Evolutionary conservation across 1,139 yeast genomes (phyloP).

Genomic region (Zygosaccharomyces pseudobailii): DNA sequence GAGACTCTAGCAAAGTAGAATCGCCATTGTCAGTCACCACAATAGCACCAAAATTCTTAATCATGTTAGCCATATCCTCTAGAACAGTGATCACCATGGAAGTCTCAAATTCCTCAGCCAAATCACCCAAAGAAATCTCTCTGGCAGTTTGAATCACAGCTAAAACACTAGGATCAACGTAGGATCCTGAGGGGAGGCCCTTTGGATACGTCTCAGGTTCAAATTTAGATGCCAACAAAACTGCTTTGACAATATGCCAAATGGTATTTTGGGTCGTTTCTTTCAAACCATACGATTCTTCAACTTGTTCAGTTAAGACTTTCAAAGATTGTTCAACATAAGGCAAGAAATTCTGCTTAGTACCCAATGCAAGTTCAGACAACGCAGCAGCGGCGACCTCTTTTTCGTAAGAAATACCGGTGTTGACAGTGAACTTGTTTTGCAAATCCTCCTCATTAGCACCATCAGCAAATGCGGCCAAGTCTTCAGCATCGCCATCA

Average conservation of each 20-base stretch:
- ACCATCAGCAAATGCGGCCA: slow-evolving; percentile 33
- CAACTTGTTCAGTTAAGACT: slow-evolving; percentile 66
- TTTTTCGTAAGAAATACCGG: slow-evolving; percentile 94
- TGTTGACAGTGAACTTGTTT: slow-evolving; percentile 76
- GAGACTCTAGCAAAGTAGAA: slow-evolving; percentile 55
- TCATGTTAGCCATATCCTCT: slow-evolving; percentile 68
- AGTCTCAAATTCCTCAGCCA: slow-evolving; percentile 76
- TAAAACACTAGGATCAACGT: slow-evolving; percentile 54
- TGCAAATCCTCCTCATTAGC: slow-evolving; percentile 51
- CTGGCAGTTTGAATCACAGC: slow-evolving; percentile 64
- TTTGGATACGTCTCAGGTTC: slow-evolving; percentile 56
- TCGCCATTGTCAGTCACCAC: slow-evolving; percentile 60
- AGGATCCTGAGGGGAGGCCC: slow-evolving; percentile 65
- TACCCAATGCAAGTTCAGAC: slow-evolving; percentile 82
- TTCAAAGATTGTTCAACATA: slow-evolving; percentile 70
- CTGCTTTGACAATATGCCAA: slow-evolving; percentile 76
- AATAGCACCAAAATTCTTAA: slow-evolving; percentile 67
- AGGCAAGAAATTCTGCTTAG: slow-evolving; percentile 73
- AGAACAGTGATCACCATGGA: slow-evolving; percentile 76
- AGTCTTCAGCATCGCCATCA: slow-evolving; percentile 41
- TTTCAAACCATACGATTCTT: slow-evolving; percentile 86
- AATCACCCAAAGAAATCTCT: slow-evolving; percentile 53
- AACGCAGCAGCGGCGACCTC: slow-evolving; percentile 95
- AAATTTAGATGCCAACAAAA: slow-evolving; percentile 53
- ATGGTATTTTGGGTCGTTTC: slow-evolving; percentile 78